Evolutionary conservation across 106 monocot species (phyloP), one percentile per base, ranked within the genome.

Genomic region (Xerophyta viscosa): DNA sequence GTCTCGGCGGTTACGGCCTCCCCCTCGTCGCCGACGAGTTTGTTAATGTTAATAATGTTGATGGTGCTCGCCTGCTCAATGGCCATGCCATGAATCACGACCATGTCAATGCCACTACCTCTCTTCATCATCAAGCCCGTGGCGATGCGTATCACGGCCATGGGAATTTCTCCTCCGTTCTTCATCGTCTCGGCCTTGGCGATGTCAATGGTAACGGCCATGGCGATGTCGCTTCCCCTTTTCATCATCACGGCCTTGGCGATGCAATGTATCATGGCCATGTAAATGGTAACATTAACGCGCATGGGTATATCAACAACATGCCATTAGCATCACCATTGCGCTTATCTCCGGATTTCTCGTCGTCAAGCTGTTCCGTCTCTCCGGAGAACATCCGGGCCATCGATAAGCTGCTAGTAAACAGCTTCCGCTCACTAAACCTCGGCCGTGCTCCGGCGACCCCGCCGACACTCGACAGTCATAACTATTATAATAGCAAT

Each of bases 191-290:
- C 27, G 39, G 3, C 15, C 39, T 39, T 39, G 6, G 39, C 2
- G 15, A 53, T 29, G 52, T 26, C 31, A n/a, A 54, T 36, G 54
- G 33, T 19, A 5, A 37, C 21, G 54, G 33, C 20, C 31, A 37
- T 54, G 33, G 46, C 18, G 5, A 33, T 33, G 33, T 6, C 10
- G 33, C 33, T 10, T 9, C 13, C 13, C 50, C 25, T 25, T 50
- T 24, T 24, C 50, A 14, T 21, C 50, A 1, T 21, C 50, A 3
- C 27, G 25, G 2, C 0, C 24, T 3, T 27, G 0, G 25, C 12
- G 50, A 33, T 33, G 33, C 5, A 5, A 5, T 10, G 33, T 33
- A 10, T 33, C 10, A 33, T 33, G 33, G 33, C 33, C 33, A 33
- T 33, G 33, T 10, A 6, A 10, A 33, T 33, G 33, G 33, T 5